Percentiles rank a stretch among this genome's conserved stretches.
These are phyloP conservation scores for Fusarium brachygibbosum DNA, from an alignment of 2,329 filamentous ascomycete genomes.

Conservation along the genomic window DNA sequence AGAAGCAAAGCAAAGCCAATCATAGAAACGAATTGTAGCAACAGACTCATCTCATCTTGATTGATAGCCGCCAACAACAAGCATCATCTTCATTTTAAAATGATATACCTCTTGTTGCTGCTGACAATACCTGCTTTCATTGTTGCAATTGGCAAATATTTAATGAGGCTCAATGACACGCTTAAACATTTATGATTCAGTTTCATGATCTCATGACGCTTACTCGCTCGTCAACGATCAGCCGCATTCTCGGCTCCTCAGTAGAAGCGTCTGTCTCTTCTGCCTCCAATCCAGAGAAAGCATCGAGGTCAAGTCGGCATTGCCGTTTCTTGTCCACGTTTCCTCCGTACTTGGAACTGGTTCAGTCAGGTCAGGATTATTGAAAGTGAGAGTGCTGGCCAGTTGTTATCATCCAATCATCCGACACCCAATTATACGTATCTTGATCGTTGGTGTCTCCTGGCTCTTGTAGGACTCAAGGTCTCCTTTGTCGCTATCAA, in stretches of 20 bases:
- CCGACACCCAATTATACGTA: slow-evolving; percentile 9
- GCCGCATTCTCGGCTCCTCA: slow-evolving; percentile 1
- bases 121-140: slow-evolving; percentile 1
- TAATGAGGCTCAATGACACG: slow-evolving; percentile 15
- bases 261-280: slow-evolving; percentile 22
- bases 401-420: neutral
- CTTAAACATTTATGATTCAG: slow-evolving; percentile 3
- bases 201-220: neutral
- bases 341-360: slow-evolving; percentile 1
- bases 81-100: slow-evolving; percentile 7
- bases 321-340: slow-evolving; percentile 7
- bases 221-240: neutral
- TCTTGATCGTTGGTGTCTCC: slow-evolving; percentile 8
- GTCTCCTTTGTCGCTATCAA: neutral
- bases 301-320: slow-evolving; percentile 23
- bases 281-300: slow-evolving; percentile 5
- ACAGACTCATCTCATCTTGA: slow-evolving; percentile 31
- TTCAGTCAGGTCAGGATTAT: slow-evolving; percentile 15
- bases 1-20: slow-evolving; percentile 26
- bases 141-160: slow-evolving; percentile 8
- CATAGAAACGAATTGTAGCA: slow-evolving; percentile 5
- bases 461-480: slow-evolving; percentile 12
- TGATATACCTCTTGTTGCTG: neutral
- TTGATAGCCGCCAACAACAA: slow-evolving; percentile 31
- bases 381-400: slow-evolving; percentile 12